Conservation (phyloP, 352 stramenopile species). For the Pythium brachiatum region DNA sequence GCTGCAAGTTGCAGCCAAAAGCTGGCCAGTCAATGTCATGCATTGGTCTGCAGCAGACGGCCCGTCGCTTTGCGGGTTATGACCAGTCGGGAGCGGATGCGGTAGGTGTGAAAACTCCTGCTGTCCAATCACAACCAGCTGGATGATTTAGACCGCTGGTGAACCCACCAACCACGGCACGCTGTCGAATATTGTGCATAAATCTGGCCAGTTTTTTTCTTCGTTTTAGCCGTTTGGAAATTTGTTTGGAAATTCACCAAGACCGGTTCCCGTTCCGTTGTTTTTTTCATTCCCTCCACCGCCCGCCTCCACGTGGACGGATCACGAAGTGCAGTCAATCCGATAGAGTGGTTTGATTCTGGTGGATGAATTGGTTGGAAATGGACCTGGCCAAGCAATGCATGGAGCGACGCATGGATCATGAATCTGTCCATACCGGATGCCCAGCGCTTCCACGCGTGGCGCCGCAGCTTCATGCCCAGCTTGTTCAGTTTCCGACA, state of each 20-base stretch:
- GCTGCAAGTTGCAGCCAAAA: not conserved
- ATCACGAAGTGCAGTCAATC: too few relatives aligned
- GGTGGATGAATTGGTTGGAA: too few relatives aligned
- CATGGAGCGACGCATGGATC: too few relatives aligned
- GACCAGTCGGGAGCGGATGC: too few relatives aligned
- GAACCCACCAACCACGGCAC: not conserved
- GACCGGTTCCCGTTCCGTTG: not conserved
- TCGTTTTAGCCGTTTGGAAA: not conserved
- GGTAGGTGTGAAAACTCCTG: not conserved
- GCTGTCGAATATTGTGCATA: conserved; percentile 20
- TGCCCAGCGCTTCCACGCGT: not conserved
- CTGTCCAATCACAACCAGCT: not conserved
- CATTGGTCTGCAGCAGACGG: too few relatives aligned
- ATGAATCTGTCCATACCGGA: too few relatives aligned
- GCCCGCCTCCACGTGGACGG: too few relatives aligned
- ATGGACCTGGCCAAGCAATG: too few relatives aligned
- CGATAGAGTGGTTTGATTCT: too few relatives aligned
- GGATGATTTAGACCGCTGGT: not conserved
- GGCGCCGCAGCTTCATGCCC: not conserved
- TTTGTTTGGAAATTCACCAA: too few relatives aligned
- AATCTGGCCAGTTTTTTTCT: conserved; percentile 11
- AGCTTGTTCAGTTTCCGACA: not conserved
- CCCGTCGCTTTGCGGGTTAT: too few relatives aligned
- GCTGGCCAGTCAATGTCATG: not conserved
- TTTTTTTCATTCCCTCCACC: not conserved